Percentiles rank a stretch among this genome's conserved stretches.
Evolutionary conservation across 75 land plant species (phyloP).

Genomic region (Picea sitchensis): DNA sequence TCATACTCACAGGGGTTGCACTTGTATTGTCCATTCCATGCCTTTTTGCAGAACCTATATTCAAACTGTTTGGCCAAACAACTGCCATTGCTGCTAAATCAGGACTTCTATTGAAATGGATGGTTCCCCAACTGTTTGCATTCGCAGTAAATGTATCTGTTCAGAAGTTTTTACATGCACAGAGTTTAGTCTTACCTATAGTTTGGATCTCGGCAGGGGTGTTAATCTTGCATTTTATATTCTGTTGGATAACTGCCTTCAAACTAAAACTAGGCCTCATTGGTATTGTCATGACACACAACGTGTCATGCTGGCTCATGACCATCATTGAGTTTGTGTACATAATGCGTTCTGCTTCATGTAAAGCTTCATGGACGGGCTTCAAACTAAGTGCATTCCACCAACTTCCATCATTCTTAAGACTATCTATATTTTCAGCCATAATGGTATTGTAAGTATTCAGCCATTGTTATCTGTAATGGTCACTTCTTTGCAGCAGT

Average conservation of each 20-base stretch:
- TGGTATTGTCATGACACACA: conserved; percentile 28
- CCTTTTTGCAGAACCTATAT: conserved; percentile 14
- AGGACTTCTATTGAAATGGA: conserved; percentile 21
- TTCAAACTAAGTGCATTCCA: conserved; percentile 27
- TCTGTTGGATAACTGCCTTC: conserved; percentile 23
- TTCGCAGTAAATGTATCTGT: conserved; percentile 21
- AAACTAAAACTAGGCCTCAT: conserved; percentile 15
- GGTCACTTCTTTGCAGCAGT: background rate
- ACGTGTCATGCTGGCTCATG: conserved; percentile 25
- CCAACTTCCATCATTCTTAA: conserved; percentile 15
- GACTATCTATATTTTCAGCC: conserved; percentile 24
- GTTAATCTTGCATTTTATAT: conserved; percentile 14
- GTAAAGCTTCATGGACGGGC: conserved; percentile 27
- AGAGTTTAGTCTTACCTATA: conserved; percentile 30
- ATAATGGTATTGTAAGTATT: conserved; percentile 21
- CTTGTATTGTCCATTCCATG: conserved; percentile 23
- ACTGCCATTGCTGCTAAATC: conserved; percentile 20
- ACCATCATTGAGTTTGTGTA: conserved; percentile 12
- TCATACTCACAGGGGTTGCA: conserved; percentile 12
- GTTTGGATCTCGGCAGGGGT: conserved; percentile 20
- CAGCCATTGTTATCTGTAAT: background rate
- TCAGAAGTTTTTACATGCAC: conserved; percentile 35
- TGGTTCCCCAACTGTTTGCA: conserved; percentile 27
- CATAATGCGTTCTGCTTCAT: conserved; percentile 17
- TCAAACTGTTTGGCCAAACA: conserved; percentile 23